phyloP scores from a whole-genome alignment of 1,139 yeast species.

The Geotrichum siamense region DNA sequence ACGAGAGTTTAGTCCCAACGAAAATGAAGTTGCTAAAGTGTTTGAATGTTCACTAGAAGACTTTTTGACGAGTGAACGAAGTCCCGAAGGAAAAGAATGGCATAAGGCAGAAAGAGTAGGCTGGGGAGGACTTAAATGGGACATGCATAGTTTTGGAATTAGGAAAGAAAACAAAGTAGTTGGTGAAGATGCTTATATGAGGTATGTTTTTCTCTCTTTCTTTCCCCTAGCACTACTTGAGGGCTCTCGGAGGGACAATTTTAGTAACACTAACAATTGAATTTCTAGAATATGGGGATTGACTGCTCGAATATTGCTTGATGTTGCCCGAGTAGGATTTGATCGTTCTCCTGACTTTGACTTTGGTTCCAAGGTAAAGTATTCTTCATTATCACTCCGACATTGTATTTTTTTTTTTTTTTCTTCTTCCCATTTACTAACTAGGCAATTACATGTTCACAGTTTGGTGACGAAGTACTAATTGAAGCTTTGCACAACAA shows the following conservation, averaged over 20 bases:
- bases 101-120: constrained; percentile 31
- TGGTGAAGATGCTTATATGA: constrained; percentile 45
- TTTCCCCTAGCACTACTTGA: too few species aligned
- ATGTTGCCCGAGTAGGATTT: constrained; percentile 57
- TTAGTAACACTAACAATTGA: too few species aligned
- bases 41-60: constrained; percentile 20
- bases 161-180: constrained; percentile 41
- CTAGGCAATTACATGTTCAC: background rate
- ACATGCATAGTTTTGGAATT: constrained; percentile 30
- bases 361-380: constrained; percentile 27
- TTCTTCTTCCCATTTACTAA: background rate
- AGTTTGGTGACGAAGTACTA: constrained; percentile 30
- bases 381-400: background rate
- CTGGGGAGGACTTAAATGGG: constrained; percentile 34
- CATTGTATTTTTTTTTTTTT: background rate
- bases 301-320: constrained; percentile 79
- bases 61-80: background rate
- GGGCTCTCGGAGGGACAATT: too few species aligned
- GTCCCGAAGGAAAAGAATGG: constrained; percentile 28
- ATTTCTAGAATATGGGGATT: constrained; percentile 90
- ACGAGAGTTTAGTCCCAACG: background rate
- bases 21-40: constrained; percentile 31
- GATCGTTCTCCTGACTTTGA: constrained; percentile 36
- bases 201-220: too few species aligned
- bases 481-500: constrained; percentile 24